phyloP scores from a whole-genome alignment of 306 rosid species.

The Canavalia ensiformis region DNA sequence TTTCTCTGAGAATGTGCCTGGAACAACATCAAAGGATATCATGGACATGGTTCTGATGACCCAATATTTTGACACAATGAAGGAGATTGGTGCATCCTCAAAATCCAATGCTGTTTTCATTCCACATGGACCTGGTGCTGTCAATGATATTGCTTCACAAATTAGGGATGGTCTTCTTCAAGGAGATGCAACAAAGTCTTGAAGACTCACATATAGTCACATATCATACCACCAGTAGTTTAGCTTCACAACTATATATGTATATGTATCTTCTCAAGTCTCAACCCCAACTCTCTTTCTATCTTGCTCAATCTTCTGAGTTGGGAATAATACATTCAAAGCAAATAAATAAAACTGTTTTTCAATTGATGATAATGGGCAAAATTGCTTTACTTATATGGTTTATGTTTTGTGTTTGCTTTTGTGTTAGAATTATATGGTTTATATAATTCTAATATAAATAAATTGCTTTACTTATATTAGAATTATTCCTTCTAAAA shows the following conservation, averaged over 20 bases:
- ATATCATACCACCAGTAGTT: background rate
- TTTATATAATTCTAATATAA: no score
- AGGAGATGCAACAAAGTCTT: constrained; percentile 47
- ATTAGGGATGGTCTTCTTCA: constrained; percentile 88
- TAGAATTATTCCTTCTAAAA: no score
- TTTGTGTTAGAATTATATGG: no score
- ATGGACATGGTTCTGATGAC: constrained; percentile 95
- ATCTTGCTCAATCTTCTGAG: constrained; percentile 1
- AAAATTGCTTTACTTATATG: background rate
- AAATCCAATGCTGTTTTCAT: constrained; percentile 80
- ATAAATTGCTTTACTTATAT: no score
- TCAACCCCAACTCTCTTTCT: background rate
- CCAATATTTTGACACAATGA: constrained; percentile 91
- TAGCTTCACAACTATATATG: background rate
- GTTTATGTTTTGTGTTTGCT: background rate
- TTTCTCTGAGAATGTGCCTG: constrained; percentile 82
- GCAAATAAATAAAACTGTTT: background rate
- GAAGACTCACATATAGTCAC: background rate
- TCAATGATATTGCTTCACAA: constrained; percentile 74
- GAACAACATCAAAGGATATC: constrained; percentile 83
- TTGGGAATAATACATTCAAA: background rate
- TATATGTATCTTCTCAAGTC: background rate
- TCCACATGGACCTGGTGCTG: constrained; percentile 92
- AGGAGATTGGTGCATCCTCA: constrained; percentile 86
- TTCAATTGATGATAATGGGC: background rate